phyloP scores from a whole-genome alignment of 2,329 filamentous ascomycete genomes.

The Pseudopithomyces chartarum region DNA sequence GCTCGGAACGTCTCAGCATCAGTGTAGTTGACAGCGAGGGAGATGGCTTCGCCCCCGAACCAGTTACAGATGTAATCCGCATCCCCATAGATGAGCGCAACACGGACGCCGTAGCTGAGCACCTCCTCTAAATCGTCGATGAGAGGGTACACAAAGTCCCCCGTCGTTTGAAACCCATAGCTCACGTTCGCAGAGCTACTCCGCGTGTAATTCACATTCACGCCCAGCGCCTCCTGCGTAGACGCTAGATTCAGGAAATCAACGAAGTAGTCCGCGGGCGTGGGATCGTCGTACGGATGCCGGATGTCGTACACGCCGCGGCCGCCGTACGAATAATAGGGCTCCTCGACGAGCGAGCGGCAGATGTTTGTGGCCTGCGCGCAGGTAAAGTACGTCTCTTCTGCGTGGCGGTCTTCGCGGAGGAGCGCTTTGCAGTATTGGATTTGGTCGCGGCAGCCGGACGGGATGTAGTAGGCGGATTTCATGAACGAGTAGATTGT shows the following conservation, averaged over 20 bases:
- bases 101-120: conserved; percentile 60
- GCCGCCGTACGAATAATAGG: conserved; percentile 47
- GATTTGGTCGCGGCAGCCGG: conserved; percentile 59
- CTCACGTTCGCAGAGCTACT: conserved; percentile 46
- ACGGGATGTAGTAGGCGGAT: conserved; percentile 51
- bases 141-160: conserved; percentile 54
- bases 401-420: conserved; percentile 23
- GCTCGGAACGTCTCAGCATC: conserved; percentile 58
- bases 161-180: conserved; percentile 51
- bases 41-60: conserved; percentile 75
- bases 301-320: conserved; percentile 62
- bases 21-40: conserved; percentile 60
- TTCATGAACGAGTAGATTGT: conserved; percentile 52
- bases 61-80: conserved; percentile 65
- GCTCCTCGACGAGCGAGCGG: conserved; percentile 50
- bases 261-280: conserved; percentile 56
- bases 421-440: conserved; percentile 47
- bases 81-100: conserved; percentile 62
- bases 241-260: conserved; percentile 59
- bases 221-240: conserved; percentile 55
- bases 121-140: conserved; percentile 56
- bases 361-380: conserved; percentile 48
- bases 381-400: conserved; percentile 42
- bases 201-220: conserved; percentile 62
- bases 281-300: conserved; percentile 57